These are phyloP conservation scores for Neoascochyta sp. DNA, from an alignment of 2,329 filamentous ascomycete species.

Conservation along the genomic window DNA sequence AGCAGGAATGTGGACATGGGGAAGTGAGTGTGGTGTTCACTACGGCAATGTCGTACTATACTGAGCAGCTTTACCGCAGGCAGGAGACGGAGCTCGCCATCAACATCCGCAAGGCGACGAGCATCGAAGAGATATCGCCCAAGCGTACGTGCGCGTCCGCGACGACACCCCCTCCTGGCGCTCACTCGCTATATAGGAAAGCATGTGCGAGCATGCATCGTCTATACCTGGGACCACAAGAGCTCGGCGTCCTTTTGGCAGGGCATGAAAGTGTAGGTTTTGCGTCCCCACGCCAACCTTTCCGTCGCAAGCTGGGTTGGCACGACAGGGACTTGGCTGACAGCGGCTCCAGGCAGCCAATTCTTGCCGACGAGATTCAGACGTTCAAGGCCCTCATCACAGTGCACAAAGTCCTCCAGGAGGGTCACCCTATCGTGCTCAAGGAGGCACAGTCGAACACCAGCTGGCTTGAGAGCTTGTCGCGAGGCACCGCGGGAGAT, in stretches of 20 bases:
- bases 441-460: slow-evolving; percentile 86
- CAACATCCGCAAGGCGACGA: slow-evolving; percentile 66
- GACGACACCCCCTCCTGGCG: slow-evolving; percentile 9
- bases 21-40: slow-evolving; percentile 46
- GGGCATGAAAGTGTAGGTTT: slow-evolving; percentile 94
- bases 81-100: slow-evolving; percentile 62
- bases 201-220: slow-evolving; percentile 96
- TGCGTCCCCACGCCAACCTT: slow-evolving; percentile 1
- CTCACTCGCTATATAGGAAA: slow-evolving; percentile 56
- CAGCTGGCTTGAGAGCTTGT: slow-evolving; percentile 88
- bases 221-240: slow-evolving; percentile 99
- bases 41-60: neutral
- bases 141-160: slow-evolving; percentile 52
- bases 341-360: slow-evolving; percentile 69
- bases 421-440: slow-evolving; percentile 84
- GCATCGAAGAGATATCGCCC: slow-evolving; percentile 63
- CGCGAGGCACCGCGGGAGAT: slow-evolving; percentile 71
- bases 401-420: slow-evolving; percentile 94
- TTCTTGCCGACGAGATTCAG: slow-evolving; percentile 95
- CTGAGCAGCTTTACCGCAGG: slow-evolving; percentile 32
- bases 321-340: slow-evolving; percentile 10
- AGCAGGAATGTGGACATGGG: slow-evolving; percentile 59
- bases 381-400: slow-evolving; percentile 98
- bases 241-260: slow-evolving; percentile 93
- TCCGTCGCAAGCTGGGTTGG: slow-evolving; percentile 1